Evolutionary conservation across 202 grass and related monocot species (phyloP), one percentile per base, ranked within the genome.

Genomic region (Setaria viridis): DNA sequence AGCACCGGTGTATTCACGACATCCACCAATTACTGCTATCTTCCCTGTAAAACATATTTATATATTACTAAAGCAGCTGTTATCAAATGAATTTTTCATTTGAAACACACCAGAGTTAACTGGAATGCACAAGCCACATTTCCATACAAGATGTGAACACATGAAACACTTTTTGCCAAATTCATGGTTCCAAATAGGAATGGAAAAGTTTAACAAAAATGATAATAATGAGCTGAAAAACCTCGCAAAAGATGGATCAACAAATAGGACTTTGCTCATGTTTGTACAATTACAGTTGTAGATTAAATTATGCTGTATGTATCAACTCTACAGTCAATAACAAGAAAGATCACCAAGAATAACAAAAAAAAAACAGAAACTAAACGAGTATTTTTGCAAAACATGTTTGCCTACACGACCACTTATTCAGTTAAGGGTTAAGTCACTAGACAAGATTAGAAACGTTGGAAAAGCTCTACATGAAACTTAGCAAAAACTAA

Each of bases 1-100:
- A 90, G 96, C 96, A 5, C 96, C 96, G 4, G 96, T 99, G 67
- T 99, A 99, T 78, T 99, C 96, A 45, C 96, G 96, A 50, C 96
- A 99, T 82, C 96, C 96, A 88, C 96, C 93, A 16, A 99, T 92
- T 68, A 99, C 88, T 45, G 96, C 96, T 86, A 99, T 87, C 69
- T 92, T 99, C 35, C 96, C 96, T 95, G 86, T 4, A 59, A 84
- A 73, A 64, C 47, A 83, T 63, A 56, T 79, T 59, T 32, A 72
- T 14, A 33, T 14, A 58, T 51, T 72, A 70, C 63, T 1, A 7
- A 74, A 66, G 43, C 6, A 83, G 13, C 15, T 53, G 11, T 29
- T 20, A 39, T 35, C 4, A 45, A 63, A 9, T 5, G 7, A 84
- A 35, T 11, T 21, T 72, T 70, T 63, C 32, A 25, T 83, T 77